These are phyloP conservation scores for Dioscorea cayenensis DNA, from an alignment of 116 monocot genomes.

Conservation along the genomic window DNA sequence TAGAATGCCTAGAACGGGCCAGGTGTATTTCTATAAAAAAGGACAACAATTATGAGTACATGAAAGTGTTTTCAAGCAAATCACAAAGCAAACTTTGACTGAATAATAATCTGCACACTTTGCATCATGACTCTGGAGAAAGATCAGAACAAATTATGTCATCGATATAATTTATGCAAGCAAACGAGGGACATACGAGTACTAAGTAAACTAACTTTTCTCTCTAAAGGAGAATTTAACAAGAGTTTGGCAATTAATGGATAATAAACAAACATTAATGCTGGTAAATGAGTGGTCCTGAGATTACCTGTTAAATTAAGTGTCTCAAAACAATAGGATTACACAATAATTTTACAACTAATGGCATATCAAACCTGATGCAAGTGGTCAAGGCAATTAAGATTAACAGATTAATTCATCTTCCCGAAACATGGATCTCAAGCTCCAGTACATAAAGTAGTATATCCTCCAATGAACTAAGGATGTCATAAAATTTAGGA, in stretches of 20 bases:
- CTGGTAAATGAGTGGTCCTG: background rate
- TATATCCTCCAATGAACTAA: no score
- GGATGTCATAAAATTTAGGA: background rate
- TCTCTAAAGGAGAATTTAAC: background rate
- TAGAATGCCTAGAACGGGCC: slow-evolving; percentile 62
- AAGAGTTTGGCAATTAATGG: background rate
- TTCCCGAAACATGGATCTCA: no score
- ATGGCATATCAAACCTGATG: background rate
- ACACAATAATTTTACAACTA: background rate
- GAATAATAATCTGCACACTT: background rate
- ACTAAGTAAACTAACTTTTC: background rate
- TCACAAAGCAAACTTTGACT: background rate
- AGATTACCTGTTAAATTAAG: background rate
- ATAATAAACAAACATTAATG: background rate
- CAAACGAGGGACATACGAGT: background rate
- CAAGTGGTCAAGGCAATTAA: background rate
- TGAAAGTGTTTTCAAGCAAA: background rate
- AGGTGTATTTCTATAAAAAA: slow-evolving; percentile 65
- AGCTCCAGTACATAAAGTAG: no score
- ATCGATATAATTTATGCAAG: background rate
- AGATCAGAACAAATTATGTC: background rate
- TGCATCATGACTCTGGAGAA: background rate
- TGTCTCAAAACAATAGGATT: no score
- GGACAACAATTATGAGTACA: background rate
- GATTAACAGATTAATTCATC: no score